Evolutionary conservation across 176 grass and related monocot species (phyloP).

Genomic region (Secale cereale): DNA sequence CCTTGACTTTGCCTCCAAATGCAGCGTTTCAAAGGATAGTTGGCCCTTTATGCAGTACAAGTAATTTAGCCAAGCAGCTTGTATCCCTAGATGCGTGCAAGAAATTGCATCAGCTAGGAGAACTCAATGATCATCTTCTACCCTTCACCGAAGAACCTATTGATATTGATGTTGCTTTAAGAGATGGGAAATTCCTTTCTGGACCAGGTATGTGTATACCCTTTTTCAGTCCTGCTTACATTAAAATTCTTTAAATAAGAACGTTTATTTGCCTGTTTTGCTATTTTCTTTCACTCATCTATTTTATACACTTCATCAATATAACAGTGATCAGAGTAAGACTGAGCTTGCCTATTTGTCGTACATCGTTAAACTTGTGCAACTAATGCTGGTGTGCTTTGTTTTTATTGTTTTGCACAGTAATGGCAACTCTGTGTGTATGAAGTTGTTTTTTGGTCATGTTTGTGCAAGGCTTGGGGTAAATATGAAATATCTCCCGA

Average conservation of each 20-base stretch:
- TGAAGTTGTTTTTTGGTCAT: neutral
- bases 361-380: neutral
- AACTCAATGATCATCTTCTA: conserved; percentile 66
- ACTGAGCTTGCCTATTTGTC: neutral
- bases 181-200: conserved; percentile 32
- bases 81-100: conserved; percentile 87
- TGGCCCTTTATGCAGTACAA: conserved; percentile 63
- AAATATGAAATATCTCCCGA: conserved; percentile 7
- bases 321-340: neutral
- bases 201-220: conserved; percentile 57
- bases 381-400: conserved; percentile 7
- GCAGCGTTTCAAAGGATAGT: conserved; percentile 77
- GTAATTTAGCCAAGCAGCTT: conserved; percentile 75
- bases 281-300: conserved; percentile 5
- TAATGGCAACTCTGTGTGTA: neutral
- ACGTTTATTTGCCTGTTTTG: neutral
- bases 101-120: conserved; percentile 79
- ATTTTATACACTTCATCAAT: conserved; percentile 15
- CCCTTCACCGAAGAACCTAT: conserved; percentile 51
- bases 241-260: neutral
- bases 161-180: conserved; percentile 13
- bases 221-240: conserved; percentile 23
- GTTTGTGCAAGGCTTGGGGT: conserved; percentile 14
- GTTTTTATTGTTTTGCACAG: conserved; percentile 18
- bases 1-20: conserved; percentile 68